These are phyloP conservation scores for Quercus gilva DNA, from an alignment of 306 rosid species.

Conservation along the genomic window DNA sequence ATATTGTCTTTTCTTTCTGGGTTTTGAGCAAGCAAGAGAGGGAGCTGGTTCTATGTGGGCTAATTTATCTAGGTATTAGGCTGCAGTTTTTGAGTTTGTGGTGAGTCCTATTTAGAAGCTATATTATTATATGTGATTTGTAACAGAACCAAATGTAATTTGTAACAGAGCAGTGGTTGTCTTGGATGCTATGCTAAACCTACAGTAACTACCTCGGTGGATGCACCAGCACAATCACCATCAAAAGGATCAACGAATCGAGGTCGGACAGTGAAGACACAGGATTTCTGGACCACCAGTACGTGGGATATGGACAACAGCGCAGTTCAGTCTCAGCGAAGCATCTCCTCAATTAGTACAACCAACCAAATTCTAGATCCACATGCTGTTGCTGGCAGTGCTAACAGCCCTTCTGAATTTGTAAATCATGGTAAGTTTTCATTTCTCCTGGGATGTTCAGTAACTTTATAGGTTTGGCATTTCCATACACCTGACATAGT, in stretches of 20 bases:
- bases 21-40: neutral
- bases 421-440: slow-evolving; percentile 66
- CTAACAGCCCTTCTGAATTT: slow-evolving; percentile 55
- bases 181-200: slow-evolving; percentile 70
- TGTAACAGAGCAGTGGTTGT: slow-evolving; percentile 99
- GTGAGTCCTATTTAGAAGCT: neutral
- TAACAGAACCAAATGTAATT: slow-evolving; percentile 67
- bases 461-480: slow-evolving; percentile 9
- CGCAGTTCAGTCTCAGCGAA: slow-evolving; percentile 84
- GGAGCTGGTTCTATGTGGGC: neutral
- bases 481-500: neutral
- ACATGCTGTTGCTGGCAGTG: slow-evolving; percentile 47
- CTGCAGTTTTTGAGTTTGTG: slow-evolving; percentile 13
- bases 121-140: slow-evolving; percentile 38
- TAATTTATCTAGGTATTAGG: neutral
- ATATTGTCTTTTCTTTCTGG: neutral
- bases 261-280: slow-evolving; percentile 43
- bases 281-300: slow-evolving; percentile 91
- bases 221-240: slow-evolving; percentile 46
- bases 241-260: slow-evolving; percentile 31
- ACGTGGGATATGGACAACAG: slow-evolving; percentile 90
- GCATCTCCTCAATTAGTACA: slow-evolving; percentile 78
- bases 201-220: slow-evolving; percentile 23
- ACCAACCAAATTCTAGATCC: slow-evolving; percentile 62
- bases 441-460: slow-evolving; percentile 7